phyloP scores from a whole-genome alignment of 768 basidiomycete species.

The Tylopilus vinaceipallidus region DNA sequence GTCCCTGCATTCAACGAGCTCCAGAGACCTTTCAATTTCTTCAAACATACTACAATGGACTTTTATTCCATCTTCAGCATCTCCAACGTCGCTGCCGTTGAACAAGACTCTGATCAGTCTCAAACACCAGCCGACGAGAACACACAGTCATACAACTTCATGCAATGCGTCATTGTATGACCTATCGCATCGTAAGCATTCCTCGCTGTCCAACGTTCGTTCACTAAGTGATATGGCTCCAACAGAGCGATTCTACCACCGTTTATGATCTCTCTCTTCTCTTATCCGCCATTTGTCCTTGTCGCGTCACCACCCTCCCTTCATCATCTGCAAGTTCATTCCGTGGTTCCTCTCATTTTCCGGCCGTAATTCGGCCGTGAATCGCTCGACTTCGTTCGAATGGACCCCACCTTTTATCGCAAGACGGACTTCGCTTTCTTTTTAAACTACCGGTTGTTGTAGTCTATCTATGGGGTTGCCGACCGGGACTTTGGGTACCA shows the following conservation, averaged over 20 bases:
- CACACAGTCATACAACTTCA: not conserved
- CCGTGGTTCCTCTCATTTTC: not conserved
- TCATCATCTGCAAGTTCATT: slow-evolving; percentile 1
- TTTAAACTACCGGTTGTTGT: not conserved
- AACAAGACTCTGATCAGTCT: not conserved
- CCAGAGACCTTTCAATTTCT: slow-evolving; percentile 1
- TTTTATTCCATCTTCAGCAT: slow-evolving; percentile 2
- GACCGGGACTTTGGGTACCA: slow-evolving; percentile 2
- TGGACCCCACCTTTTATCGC: slow-evolving; percentile 5
- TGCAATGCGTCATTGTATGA: slow-evolving; percentile 21
- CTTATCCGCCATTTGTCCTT: not conserved
- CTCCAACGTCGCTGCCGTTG: not conserved
- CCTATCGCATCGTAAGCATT: slow-evolving; percentile 10
- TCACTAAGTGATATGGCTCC: not conserved
- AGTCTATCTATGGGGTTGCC: slow-evolving; percentile 6
- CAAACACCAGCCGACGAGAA: slow-evolving; percentile 15
- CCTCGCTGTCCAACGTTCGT: not conserved
- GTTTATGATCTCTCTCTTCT: not conserved
- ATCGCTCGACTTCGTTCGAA: slow-evolving; percentile 21
- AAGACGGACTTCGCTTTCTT: slow-evolving; percentile 14
- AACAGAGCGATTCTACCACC: not conserved
- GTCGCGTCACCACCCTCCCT: not conserved
- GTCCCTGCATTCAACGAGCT: slow-evolving; percentile 4
- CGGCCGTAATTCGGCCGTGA: slow-evolving; percentile 9
- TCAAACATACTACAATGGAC: slow-evolving; percentile 20